Conservation (phyloP, 225 moss, liverwort and hornwort genomes). For the Physcomitrium patens region DNA sequence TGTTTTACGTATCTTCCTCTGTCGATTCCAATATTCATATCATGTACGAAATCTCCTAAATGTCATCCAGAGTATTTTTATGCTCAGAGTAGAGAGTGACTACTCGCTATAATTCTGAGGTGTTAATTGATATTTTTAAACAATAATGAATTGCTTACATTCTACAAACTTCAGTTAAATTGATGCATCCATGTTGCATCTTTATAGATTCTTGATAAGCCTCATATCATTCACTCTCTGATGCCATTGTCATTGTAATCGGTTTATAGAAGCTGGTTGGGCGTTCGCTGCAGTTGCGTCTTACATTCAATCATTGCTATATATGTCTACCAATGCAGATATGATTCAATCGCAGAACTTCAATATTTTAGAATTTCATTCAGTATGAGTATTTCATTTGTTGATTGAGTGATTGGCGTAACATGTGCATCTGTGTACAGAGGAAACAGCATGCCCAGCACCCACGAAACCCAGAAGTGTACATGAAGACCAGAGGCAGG, state of each 20-base stretch:
- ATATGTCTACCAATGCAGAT: background rate
- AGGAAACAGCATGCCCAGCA: slow-evolving; percentile 22
- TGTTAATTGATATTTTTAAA: no score
- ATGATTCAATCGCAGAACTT: background rate
- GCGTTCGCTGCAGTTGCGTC: background rate
- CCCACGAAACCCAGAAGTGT: slow-evolving; percentile 18
- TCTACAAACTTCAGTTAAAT: no score
- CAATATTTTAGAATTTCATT: background rate
- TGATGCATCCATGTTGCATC: no score
- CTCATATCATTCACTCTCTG: background rate
- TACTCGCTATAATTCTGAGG: no score
- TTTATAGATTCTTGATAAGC: no score
- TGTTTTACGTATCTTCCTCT: no score
- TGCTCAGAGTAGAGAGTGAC: no score
- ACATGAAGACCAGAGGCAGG: slow-evolving; percentile 34
- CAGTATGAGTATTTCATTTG: background rate
- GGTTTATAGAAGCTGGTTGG: background rate
- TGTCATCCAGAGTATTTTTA: no score
- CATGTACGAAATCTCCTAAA: no score
- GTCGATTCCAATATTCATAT: no score
- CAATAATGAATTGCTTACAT: no score
- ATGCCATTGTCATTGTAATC: slow-evolving; percentile 9
- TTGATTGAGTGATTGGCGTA: slow-evolving; percentile 9
- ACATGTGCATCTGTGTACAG: slow-evolving; percentile 27
- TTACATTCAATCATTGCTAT: background rate